Conservation (phyloP, 345 rosid species). For the Hypericum androsaemum region DNA sequence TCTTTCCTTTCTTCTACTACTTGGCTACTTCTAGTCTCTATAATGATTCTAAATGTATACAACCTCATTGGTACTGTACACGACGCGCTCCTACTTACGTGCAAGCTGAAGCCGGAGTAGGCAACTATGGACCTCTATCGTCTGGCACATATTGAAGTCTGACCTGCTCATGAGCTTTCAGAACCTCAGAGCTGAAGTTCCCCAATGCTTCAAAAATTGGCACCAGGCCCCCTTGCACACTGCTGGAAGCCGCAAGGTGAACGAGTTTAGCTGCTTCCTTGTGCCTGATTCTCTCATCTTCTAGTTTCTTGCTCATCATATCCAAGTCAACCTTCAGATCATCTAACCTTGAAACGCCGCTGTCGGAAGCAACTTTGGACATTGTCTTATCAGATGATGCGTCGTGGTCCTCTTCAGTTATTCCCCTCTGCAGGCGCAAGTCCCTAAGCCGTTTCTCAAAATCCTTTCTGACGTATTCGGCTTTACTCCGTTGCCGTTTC, state of each 20-base stretch:
- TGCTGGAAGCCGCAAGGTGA: slow-evolving; percentile 65
- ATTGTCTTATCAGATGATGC: slow-evolving; percentile 48
- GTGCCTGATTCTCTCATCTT: slow-evolving; percentile 63
- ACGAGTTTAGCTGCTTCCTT: slow-evolving; percentile 63
- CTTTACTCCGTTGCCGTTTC: slow-evolving; percentile 61
- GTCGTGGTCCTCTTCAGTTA: slow-evolving; percentile 45
- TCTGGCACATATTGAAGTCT: slow-evolving; percentile 28
- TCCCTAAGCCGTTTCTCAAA: slow-evolving; percentile 58
- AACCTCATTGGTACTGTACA: slow-evolving; percentile 17
- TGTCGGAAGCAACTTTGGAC: slow-evolving; percentile 43
- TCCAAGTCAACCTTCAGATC: slow-evolving; percentile 86
- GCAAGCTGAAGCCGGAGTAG: not conserved
- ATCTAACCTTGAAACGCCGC: slow-evolving; percentile 65
- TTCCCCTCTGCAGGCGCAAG: slow-evolving; percentile 51
- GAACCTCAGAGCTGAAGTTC: slow-evolving; percentile 60
- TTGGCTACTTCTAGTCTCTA: not conserved
- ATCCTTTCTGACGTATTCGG: slow-evolving; percentile 71
- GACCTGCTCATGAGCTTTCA: slow-evolving; percentile 73
- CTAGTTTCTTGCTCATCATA: slow-evolving; percentile 66
- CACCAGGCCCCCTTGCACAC: slow-evolving; percentile 67
- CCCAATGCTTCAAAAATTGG: slow-evolving; percentile 83
- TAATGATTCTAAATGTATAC: not conserved
- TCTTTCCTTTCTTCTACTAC: slow-evolving; percentile 1
- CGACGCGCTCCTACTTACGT: not conserved
- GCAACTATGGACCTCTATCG: slow-evolving; percentile 11